Evolutionary conservation across 2,329 filamentous ascomycete genomes (phyloP), one percentile per base, ranked within the genome.

Genomic region (Diplodia corticola): DNA sequence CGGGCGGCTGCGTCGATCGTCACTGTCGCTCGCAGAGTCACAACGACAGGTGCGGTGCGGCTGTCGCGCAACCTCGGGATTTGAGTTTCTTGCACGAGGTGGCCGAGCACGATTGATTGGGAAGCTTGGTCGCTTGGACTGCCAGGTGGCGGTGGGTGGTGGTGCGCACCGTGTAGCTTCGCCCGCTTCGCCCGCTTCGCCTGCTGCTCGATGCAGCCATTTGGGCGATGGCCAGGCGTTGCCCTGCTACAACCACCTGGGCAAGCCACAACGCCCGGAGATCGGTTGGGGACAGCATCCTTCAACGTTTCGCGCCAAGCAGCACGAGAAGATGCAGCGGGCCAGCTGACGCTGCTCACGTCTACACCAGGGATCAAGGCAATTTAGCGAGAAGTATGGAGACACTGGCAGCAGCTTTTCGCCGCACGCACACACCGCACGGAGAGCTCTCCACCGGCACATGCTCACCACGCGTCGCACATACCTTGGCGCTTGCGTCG

Each of bases 1-100:
- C 57, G 57, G 57, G 26, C 57, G 57, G 57, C 57, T 61, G 57
- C 57, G 57, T 61, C 57, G 57, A 61, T 61, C 57, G 40, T 30
- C 26, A 35, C 26, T 22, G 40, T n/a, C 20, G 40, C 44, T n/a
- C 40, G 37, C 57, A 61, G 40, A n/a, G 17, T 49, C 37, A 20
- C 44, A 50, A 61, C n/a, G 13, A 26, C 44, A 48, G 28, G 26
- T 33, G 40, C 15, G 37, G 15, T 44, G 55, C 37, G 37, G 10
- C 40, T 61, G 57, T 30, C 13, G 57, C 57, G 44, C 48, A 35
- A 61, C 57, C 44, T 61, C 44, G 37, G 57, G 44, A 61, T 61
- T 61, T 61, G 57, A 61, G 28, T 61, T 61, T 49, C 12, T 49
- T 61, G 44, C 57, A 61, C 57, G 44, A 61, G 57, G 10, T 20